phyloP scores from a whole-genome alignment of 305 asterid species.

The Fraxinus latifolia region DNA sequence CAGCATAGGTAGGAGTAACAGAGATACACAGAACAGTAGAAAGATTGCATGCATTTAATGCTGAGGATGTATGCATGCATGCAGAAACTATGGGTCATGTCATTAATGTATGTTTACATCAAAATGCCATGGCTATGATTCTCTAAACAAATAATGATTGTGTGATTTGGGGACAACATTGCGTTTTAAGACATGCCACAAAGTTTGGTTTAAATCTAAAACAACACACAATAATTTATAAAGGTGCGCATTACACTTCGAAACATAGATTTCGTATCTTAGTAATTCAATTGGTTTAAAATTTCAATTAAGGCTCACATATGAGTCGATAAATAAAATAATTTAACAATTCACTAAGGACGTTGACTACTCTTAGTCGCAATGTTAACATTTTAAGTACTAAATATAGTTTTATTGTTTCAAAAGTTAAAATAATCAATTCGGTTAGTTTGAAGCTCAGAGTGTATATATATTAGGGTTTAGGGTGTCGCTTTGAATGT shows the following conservation, averaged over 20 bases:
- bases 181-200: neutral
- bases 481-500: neutral
- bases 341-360: neutral
- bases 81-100: neutral
- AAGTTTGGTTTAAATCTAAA: neutral
- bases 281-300: neutral
- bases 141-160: constrained; percentile 13
- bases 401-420: neutral
- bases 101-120: neutral
- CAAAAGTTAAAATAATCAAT: neutral
- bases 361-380: neutral
- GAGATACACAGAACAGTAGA: constrained; percentile 45
- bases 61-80: constrained; percentile 29
- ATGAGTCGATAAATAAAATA: neutral
- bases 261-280: neutral
- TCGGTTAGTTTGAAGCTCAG: neutral
- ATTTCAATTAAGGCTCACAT: neutral
- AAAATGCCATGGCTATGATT: neutral
- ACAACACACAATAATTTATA: neutral
- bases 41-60: constrained; percentile 48
- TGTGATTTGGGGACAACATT: constrained; percentile 9
- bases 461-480: neutral
- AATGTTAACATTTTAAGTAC: neutral
- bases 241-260: neutral
- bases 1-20: constrained; percentile 30